Conservation (phyloP, 1,284 basidiomycete species). For the Coriolopsis trogii region DNA sequence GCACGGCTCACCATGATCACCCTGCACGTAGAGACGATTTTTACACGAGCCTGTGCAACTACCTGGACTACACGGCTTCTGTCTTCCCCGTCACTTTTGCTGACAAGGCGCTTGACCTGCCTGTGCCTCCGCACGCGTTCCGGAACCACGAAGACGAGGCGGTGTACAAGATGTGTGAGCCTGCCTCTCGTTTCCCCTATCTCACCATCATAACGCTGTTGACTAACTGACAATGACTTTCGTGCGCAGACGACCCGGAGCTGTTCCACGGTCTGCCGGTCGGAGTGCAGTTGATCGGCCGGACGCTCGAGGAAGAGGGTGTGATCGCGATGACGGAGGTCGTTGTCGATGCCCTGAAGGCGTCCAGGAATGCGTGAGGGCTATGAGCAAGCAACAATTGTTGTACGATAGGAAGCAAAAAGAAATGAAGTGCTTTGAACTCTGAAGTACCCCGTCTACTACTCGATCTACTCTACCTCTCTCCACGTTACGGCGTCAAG, state of each 20-base stretch:
- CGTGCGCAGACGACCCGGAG: slow-evolving; percentile 46
- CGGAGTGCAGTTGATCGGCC: slow-evolving; percentile 50
- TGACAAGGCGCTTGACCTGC: slow-evolving; percentile 37
- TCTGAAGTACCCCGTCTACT: too few relatives aligned
- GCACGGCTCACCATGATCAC: background rate
- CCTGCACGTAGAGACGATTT: slow-evolving; percentile 28
- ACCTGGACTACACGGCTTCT: slow-evolving; percentile 48
- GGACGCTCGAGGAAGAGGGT: slow-evolving; percentile 53
- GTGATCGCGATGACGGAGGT: slow-evolving; percentile 45
- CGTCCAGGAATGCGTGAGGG: slow-evolving; percentile 3
- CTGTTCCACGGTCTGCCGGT: slow-evolving; percentile 50
- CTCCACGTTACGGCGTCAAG: too few relatives aligned
- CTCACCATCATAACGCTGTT: background rate
- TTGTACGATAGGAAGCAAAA: too few relatives aligned
- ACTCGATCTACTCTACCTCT: too few relatives aligned
- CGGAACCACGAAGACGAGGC: slow-evolving; percentile 44
- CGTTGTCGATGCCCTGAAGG: slow-evolving; percentile 35
- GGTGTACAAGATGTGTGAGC: slow-evolving; percentile 50
- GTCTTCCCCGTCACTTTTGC: slow-evolving; percentile 49
- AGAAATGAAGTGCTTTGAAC: too few relatives aligned
- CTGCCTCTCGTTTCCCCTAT: background rate
- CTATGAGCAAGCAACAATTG: background rate
- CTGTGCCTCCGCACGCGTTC: slow-evolving; percentile 35
- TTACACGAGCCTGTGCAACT: slow-evolving; percentile 32
- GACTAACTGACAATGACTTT: background rate